Percentiles rank a stretch among this genome's conserved stretches.
These are phyloP conservation scores for Peniophora sp. DNA, from an alignment of 1,284 basidiomycete species.

Conservation along the genomic window DNA sequence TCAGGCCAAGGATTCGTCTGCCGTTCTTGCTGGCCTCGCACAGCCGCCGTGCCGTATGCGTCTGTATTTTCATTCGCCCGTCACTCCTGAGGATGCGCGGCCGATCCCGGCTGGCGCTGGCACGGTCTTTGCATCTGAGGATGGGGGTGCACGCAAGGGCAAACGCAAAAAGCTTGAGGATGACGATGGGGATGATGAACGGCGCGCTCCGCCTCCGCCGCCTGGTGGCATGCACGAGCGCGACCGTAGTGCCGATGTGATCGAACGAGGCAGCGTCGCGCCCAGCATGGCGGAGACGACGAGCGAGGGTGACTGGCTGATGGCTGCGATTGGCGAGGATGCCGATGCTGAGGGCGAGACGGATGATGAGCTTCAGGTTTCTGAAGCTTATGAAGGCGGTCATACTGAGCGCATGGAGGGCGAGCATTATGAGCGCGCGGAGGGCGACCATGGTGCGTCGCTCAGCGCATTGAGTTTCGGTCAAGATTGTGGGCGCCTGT, in stretches of 20 bases:
- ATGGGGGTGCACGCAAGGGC: conserved; percentile 62
- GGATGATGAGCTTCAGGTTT: conserved; percentile 39
- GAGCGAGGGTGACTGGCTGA: conserved; percentile 76
- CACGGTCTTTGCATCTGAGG: conserved; percentile 32
- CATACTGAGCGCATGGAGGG: conserved; percentile 22
- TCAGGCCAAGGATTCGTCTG: conserved; percentile 7
- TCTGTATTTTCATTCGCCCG: conserved; percentile 83
- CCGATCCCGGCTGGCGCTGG: conserved; percentile 51
- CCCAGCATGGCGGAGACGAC: conserved; percentile 62
- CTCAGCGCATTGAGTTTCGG: conserved; percentile 15
- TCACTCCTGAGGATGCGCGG: conserved; percentile 68
- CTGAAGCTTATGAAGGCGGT: conserved; percentile 23
- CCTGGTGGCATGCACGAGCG: conserved; percentile 28
- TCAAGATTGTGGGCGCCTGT: conserved; percentile 6
- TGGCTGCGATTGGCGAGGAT: conserved; percentile 73
- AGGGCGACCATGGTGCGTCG: conserved; percentile 22
- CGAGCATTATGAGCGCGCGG: conserved; percentile 26
- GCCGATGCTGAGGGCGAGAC: conserved; percentile 20
- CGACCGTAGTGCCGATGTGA: conserved; percentile 22
- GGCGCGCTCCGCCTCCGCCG: conserved; percentile 56
- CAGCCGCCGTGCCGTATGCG: conserved; percentile 71
- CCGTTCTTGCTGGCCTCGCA: conserved; percentile 17
- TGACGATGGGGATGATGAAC: conserved; percentile 68
- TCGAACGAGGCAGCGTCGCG: conserved; percentile 32
- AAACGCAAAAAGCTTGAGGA: conserved; percentile 80